phyloP scores from a whole-genome alignment of 139 green algal genomes.

The Eudorina sp. region DNA sequence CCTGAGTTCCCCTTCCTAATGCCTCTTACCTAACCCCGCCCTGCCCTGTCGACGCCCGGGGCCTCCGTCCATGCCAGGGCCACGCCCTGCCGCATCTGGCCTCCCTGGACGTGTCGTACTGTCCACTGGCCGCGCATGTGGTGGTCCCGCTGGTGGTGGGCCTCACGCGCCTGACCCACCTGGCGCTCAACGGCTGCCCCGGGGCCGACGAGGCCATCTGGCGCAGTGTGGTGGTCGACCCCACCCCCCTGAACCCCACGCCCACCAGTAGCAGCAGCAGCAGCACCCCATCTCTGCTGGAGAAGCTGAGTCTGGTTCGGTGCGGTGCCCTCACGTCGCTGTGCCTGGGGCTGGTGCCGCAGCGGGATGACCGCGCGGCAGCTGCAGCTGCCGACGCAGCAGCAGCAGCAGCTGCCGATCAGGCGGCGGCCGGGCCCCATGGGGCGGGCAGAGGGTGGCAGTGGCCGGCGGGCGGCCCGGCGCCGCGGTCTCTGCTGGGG shows the following conservation, averaged over 20 bases:
- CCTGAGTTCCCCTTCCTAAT: too few species aligned
- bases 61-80: not conserved
- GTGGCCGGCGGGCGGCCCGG: not conserved
- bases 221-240: conserved; percentile 16
- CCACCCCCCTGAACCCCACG: too few species aligned
- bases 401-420: too few species aligned
- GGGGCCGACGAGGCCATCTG: conserved; percentile 62
- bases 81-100: conserved; percentile 50
- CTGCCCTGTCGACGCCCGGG: too few species aligned
- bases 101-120: conserved; percentile 71
- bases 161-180: conserved; percentile 49
- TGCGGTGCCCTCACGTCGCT: conserved; percentile 62
- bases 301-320: conserved; percentile 65
- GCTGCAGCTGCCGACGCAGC: too few species aligned
- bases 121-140: conserved; percentile 35
- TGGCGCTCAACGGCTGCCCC: conserved; percentile 66
- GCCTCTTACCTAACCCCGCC: too few species aligned
- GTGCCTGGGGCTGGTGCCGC: conserved; percentile 63
- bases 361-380: too few species aligned
- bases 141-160: conserved; percentile 43
- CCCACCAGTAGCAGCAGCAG: too few species aligned
- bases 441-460: not conserved
- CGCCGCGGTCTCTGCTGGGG: not conserved
- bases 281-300: conserved; percentile 49
- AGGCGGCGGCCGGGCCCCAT: too few species aligned